phyloP scores from a whole-genome alignment of 202 grass and related monocot genomes.

The Panicum virgatum region DNA sequence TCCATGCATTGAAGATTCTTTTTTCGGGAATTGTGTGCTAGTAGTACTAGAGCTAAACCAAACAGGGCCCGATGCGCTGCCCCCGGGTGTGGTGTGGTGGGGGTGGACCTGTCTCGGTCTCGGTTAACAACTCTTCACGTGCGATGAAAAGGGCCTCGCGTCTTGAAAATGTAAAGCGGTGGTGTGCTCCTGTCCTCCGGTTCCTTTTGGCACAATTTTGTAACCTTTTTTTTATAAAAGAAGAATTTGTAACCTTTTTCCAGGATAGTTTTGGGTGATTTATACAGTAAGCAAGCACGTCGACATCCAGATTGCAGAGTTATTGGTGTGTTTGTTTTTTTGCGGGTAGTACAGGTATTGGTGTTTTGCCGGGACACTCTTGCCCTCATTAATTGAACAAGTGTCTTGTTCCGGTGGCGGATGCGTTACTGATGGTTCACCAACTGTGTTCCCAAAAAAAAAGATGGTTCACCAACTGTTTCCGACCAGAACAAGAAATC shows the following conservation, averaged over 20 bases:
- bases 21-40: no score
- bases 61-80: not conserved
- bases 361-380: not conserved
- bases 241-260: no score
- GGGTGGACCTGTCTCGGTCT: not conserved
- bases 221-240: no score
- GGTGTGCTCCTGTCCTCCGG: not conserved
- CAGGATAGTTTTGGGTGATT: no score
- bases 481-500: not conserved
- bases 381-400: not conserved
- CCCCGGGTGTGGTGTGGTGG: not conserved
- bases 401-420: not conserved
- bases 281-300: no score
- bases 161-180: not conserved
- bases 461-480: not conserved
- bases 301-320: not conserved
- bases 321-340: no score
- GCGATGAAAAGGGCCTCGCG: not conserved
- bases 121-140: conserved; percentile 6
- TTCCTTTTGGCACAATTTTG: no score
- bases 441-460: no score
- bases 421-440: not conserved
- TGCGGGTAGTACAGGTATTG: no score
- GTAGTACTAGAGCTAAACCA: no score
- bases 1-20: no score